Evolutionary conservation across 192 early-diverging fungal species (phyloP), one percentile per base, ranked within the genome.

Genomic region (Radiomyces spectabilis): DNA sequence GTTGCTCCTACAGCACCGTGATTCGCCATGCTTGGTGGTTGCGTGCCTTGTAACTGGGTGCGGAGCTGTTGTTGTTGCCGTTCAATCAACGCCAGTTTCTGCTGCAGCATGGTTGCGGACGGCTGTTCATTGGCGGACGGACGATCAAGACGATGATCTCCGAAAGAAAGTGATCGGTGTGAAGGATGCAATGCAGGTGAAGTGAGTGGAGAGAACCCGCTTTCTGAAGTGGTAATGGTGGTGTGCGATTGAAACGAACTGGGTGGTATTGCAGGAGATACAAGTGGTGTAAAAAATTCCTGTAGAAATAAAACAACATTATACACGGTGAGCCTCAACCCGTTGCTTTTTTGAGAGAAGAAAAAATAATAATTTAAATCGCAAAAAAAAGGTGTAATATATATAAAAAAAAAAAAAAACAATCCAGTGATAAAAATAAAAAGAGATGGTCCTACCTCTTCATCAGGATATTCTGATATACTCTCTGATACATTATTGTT

Each of bases 231-330:
- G 3, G 41, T 45, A 1, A 67, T 50, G n/a, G 29, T 34, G 10
- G 34, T 30, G 9, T 39, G 34, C 0, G 72, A 43, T 22, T 65
- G 66, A 41, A 73, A 66, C 15, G 70, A 48, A 48, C 30, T 66
- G 0, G 85, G 85, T 8, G 81, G 84, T 58, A 87, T 81, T 5
- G 80, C 83, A 13, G 85, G 85, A 24, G 85, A 87, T 16, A 87
- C 74, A 26, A 87, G 61, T 0, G 85, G 85, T 18, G 85, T 85
- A 26, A 84, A 76, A 33, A 64, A 60, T 58, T 60, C 56, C 68
- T 70, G 34, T 16, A 62, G 1, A 38, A 42, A 21, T n/a, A n/a
- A n/a, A n/a, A n/a, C n/a, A n/a, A n/a, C n/a, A n/a, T n/a, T n/a
- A n/a, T n/a, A n/a, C n/a, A n/a, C 39, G n/a, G 3, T 2, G 21